phyloP scores from a whole-genome alignment of 1,284 basidiomycete genomes.

The Microbotryomycetes sp. region DNA sequence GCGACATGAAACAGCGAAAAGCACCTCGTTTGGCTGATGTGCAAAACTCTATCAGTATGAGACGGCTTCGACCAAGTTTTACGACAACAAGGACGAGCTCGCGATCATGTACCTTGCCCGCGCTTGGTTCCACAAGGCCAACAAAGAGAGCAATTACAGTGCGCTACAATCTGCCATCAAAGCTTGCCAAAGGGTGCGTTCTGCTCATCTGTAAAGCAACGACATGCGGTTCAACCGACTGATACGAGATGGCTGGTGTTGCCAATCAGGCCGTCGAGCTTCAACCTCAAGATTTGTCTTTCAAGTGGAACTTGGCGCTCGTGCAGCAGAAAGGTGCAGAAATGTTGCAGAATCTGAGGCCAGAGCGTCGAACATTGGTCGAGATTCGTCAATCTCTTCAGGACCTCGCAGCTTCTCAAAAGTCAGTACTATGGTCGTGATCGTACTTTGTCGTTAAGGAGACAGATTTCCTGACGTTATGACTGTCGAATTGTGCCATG shows the following conservation, averaged over 20 bases:
- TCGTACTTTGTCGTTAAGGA: neutral
- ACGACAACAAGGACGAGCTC: constrained; percentile 56
- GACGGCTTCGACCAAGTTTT: constrained; percentile 68
- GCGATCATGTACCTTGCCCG: constrained; percentile 72
- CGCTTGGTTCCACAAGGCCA: constrained; percentile 85
- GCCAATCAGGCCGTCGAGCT: constrained; percentile 67
- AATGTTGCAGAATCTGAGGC: constrained; percentile 64
- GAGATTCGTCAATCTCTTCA: constrained; percentile 70
- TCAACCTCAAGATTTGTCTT: constrained; percentile 76
- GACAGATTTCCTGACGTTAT: neutral
- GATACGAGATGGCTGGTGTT: too few species aligned
- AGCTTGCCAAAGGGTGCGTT: constrained; percentile 64
- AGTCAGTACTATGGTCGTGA: constrained; percentile 48
- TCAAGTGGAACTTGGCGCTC: constrained; percentile 90
- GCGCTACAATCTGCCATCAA: constrained; percentile 71
- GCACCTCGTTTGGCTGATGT: neutral
- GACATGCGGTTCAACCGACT: too few species aligned
- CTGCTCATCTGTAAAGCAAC: too few species aligned
- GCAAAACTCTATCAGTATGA: constrained; percentile 59
- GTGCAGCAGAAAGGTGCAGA: constrained; percentile 91
- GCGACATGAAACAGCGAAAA: neutral
- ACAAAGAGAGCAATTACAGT: constrained; percentile 69
- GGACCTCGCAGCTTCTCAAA: constrained; percentile 79
- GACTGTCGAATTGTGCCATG: neutral
- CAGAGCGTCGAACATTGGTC: constrained; percentile 65